Percentiles rank a stretch among this genome's conserved stretches.
These are phyloP conservation scores for Globisporangium uncinulatum DNA, from an alignment of 352 stramenopile species.

Conservation along the genomic window DNA sequence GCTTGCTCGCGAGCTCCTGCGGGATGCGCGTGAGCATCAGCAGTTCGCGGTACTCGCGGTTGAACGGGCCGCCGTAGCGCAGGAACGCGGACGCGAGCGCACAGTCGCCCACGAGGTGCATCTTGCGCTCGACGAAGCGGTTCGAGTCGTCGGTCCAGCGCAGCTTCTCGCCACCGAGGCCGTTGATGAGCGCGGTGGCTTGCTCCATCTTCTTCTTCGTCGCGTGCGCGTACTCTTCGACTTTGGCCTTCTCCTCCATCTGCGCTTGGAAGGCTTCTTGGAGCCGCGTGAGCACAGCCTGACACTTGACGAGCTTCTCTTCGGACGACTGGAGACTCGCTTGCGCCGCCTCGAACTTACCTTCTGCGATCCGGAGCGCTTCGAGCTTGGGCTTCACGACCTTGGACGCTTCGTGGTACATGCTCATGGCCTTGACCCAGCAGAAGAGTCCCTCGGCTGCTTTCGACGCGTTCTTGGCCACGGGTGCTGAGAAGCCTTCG, in stretches of 20 bases:
- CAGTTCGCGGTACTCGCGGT: conserved; percentile 73
- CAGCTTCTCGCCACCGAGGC: conserved; percentile 72
- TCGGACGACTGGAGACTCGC: conserved; percentile 59
- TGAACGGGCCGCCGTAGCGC: conserved; percentile 89
- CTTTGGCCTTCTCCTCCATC: conserved; percentile 81
- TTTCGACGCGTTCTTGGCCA: conserved; percentile 87
- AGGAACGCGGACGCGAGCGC: conserved; percentile 84
- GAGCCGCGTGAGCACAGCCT: conserved; percentile 53
- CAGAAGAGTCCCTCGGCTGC: conserved; percentile 88
- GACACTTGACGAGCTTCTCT: conserved; percentile 65
- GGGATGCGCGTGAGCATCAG: conserved; percentile 57
- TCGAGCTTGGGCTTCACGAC: conserved; percentile 93
- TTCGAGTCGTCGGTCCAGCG: conserved; percentile 89
- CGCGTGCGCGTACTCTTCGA: conserved; percentile 80
- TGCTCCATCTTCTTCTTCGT: conserved; percentile 90
- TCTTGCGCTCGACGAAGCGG: conserved; percentile 77
- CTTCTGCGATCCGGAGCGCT: conserved; percentile 83
- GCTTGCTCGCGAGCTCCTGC: conserved; percentile 46
- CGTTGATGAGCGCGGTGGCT: conserved; percentile 84
- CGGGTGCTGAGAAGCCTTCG: conserved; percentile 68
- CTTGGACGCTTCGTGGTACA: conserved; percentile 91
- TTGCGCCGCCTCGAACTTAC: conserved; percentile 82
- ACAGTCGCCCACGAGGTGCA: conserved; percentile 83
- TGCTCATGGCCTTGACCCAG: conserved; percentile 89
- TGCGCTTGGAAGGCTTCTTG: conserved; percentile 87